Base-by-base conservation (phyloP, 305 asterid genomes). In the Rubia tinctorum region DNA sequence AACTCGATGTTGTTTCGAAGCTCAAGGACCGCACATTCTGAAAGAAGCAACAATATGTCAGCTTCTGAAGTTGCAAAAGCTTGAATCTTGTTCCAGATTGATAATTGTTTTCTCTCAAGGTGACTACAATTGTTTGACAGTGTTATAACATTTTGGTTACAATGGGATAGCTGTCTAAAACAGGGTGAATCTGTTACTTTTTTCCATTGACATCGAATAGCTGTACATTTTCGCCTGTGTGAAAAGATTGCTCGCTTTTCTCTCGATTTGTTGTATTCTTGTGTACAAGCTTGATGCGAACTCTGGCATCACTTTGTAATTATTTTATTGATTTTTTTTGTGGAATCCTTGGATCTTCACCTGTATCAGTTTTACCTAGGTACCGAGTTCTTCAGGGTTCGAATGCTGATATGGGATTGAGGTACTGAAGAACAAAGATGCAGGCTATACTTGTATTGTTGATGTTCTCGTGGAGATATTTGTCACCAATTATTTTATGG, bases 301-400 rank as follows among this genome's bases (percentile, higher is more conserved):
- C n/a, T 7, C 39, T 22, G 40, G 37, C 45, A 5, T 44, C 53
- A 42, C 67, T 77, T 71, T 65, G 30, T 49, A 25, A 72, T 25
- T 58, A 40, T 47, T 59, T 72, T 44, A 14, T 58, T 72, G 61
- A 49, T 66, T 58, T 71, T 66, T 53, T 30, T n/a, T n/a, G 23
- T 23, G 27, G 67, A 77, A 27, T 7, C 76, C 8, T 59, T 71
- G 69, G 59, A 65, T 71, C 3, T 77, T 77, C 70, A 66, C 15
- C 63, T 77, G 73, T 44, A 72, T 72, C 68, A 66, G 77, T 77
- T 77, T 65, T 58, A 73, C 77, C 71, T 66, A 45, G 77, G 80
- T 72, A 74, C 77, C 20, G 69, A 77, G 80, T 77, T 6, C 69
- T 64, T 72, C 73, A 66, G 74, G 66, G 73, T 69, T 71, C 45